A percentile compares a stretch with the other conserved stretches of the same genome.
phyloP scores from a whole-genome alignment of 805 yeast species.

The Nakazawaea anatomiae region DNA sequence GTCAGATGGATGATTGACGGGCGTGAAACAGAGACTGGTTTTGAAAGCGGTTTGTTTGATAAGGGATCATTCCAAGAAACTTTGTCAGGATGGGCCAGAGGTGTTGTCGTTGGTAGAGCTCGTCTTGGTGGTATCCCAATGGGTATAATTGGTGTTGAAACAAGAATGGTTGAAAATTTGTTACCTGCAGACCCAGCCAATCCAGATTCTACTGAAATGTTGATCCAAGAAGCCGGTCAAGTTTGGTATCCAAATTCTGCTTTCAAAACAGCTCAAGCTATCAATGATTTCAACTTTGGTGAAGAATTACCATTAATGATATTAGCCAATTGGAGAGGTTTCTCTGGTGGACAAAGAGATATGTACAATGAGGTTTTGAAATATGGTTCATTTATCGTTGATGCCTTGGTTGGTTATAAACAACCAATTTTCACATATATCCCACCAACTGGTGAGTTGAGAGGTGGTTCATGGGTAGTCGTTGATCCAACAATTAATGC shows the following conservation, averaged over 20 bases:
- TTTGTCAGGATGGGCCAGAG: slow-evolving; percentile 96
- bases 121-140: slow-evolving; percentile 98
- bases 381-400: slow-evolving; percentile 95
- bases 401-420: slow-evolving; percentile 90
- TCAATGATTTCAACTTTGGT: slow-evolving; percentile 95
- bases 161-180: slow-evolving; percentile 82
- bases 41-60: slow-evolving; percentile 88
- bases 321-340: slow-evolving; percentile 99
- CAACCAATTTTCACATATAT: slow-evolving; percentile 96
- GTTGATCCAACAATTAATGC: slow-evolving; percentile 97
- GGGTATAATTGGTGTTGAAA: slow-evolving; percentile 97
- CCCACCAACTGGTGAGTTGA: slow-evolving; percentile 96
- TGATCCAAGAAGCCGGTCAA: slow-evolving; percentile 95
- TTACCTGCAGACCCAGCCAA: slow-evolving; percentile 98
- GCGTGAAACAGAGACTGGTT: slow-evolving; percentile 61
- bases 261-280: slow-evolving; percentile 98
- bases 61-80: slow-evolving; percentile 93
- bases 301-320: slow-evolving; percentile 97
- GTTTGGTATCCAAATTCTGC: slow-evolving; percentile 99
- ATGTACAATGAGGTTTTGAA: slow-evolving; percentile 98
- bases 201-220: slow-evolving; percentile 84
- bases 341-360: slow-evolving; percentile 99
- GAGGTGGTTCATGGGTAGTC: slow-evolving; percentile 99
- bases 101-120: slow-evolving; percentile 98
- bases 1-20: slow-evolving; percentile 96